Base-by-base conservation (phyloP, 2,329 filamentous ascomycete species). In the Cladosporium phlei region DNA sequence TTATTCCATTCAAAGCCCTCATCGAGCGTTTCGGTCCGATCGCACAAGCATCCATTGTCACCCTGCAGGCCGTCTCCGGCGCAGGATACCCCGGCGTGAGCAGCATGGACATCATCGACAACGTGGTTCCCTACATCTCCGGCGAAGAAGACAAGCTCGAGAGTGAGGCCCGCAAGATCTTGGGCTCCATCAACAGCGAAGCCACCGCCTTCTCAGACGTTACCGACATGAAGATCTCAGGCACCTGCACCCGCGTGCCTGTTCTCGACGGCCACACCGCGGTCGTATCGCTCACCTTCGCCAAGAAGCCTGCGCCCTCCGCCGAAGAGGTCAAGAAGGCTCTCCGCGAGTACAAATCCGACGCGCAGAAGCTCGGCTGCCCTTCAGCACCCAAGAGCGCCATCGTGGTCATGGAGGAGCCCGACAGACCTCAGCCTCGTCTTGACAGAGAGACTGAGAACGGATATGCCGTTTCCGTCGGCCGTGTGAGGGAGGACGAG, bases 91-190 rank as follows among this genome's bases (percentile, higher is more conserved):
- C 88, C 3, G 88, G 88, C 54, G 87, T 97, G 29, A 85, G 85
- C 64, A 87, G 80, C 69, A 95, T 97, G 89, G 93, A 97, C 68
- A 85, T 97, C 51, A 73, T 97, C 52, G 93, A 97, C 72, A 97
- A 97, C 64, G 85, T 97, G 2, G 88, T 98, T 34, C 93, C 93
- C 7, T 96, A 81, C 69, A 98, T 97, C 65, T 77, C 79, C 1
- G 90, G 90, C 49, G 93, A 97, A 70, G 93, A 97, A 68, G 90
- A 95, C 68, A 97, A 97, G 75, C 80, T 97, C 22, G 88, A 95
- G 74, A 86, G 85, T 3, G 93, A 97, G 69, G 90, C 93, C 2
- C 85, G 87, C 60, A 97, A 97, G 79, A 97, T 97, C 59, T 77
- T 97, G 2, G 91, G 93, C 43, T 67, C 67, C 25, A 72, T 96